These are phyloP conservation scores for Cyathus striatus DNA, from an alignment of 768 basidiomycete genomes.

Conservation along the genomic window DNA sequence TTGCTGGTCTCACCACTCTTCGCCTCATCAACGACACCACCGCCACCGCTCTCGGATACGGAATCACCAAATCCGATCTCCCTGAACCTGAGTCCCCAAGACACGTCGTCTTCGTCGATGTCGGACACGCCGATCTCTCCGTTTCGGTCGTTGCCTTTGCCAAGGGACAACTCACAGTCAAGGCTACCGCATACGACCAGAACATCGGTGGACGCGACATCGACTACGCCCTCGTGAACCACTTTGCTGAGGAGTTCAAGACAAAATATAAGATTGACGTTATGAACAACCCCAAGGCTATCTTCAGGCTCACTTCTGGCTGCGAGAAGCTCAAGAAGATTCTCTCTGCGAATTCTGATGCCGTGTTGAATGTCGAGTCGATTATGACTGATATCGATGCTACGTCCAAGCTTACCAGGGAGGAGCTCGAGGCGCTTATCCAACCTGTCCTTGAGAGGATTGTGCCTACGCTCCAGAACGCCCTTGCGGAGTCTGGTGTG, in stretches of 20 bases:
- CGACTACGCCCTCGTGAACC: conserved; percentile 82
- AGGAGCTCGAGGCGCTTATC: conserved; percentile 78
- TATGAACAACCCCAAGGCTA: conserved; percentile 83
- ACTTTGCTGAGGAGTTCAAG: conserved; percentile 93
- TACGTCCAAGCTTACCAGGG: conserved; percentile 77
- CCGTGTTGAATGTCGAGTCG: conserved; percentile 88
- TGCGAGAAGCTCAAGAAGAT: conserved; percentile 97
- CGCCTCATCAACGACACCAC: conserved; percentile 97
- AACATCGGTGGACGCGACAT: conserved; percentile 96
- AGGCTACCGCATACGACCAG: conserved; percentile 84
- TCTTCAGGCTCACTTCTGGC: conserved; percentile 82
- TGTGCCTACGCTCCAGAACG: conserved; percentile 67
- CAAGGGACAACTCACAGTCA: conserved; percentile 88
- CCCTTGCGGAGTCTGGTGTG: conserved; percentile 76
- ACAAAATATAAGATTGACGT: conserved; percentile 98
- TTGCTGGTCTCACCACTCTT: conserved; percentile 86
- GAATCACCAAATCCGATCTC: conserved; percentile 97
- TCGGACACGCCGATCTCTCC: conserved; percentile 89
- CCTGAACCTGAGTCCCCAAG: conserved; percentile 78
- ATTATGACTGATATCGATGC: conserved; percentile 97
- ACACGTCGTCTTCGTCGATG: conserved; percentile 91
- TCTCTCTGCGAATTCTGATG: conserved; percentile 88
- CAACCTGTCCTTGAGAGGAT: conserved; percentile 73
- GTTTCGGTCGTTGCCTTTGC: conserved; percentile 88
- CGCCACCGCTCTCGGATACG: conserved; percentile 93